Evolutionary conservation across 2,329 filamentous ascomycete species (phyloP), one percentile per base, ranked within the genome.

Genomic region (Fusarium nygamai): DNA sequence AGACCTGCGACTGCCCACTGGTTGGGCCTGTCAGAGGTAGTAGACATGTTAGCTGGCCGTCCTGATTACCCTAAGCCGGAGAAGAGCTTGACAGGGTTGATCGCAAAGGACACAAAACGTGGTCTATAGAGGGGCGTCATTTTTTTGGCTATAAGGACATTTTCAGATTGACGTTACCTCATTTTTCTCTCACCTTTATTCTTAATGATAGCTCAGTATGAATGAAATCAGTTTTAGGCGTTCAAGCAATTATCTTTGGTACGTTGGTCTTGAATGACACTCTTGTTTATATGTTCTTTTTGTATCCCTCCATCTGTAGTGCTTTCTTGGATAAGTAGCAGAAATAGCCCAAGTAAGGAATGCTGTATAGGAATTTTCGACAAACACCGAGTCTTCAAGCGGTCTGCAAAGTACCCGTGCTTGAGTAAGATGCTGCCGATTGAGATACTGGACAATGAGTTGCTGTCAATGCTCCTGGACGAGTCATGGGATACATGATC

Each of bases 1-100:
- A 88, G 96, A 58, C 96, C 96, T 53, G 94, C 91, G 84, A 85
- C 91, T 62, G 94, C 96, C 76, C 95, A 94, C 86, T 99, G 96
- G 96, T 86, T 94, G 78, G 88, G 87, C 57, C 86, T 98, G 82
- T 94, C 94, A 83, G 88, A 92, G 57, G 90, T 94, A 34, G 95
- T 98, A 6, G 93, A 99, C 81, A 92, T 94, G 39, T 85, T 99
- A 38, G 93, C 92, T 58, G 96, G 95, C 6, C 88, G 94, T 67
- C 89, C 92, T 5, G 71, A 81, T 4, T 88, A 90, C 78, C 81
- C 83, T 3, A 77, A 77, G 73, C 90, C 89, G 2, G 86, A 89
- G 80, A 78, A 81, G 69, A 84, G 82, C 39, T 80, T 92, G 53
- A 81, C 82, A 27, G 90, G 90, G 1, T 74, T 88, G 54, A 81